A percentile compares a stretch with the other conserved stretches of the same genome.
Conservation (phyloP, 768 basidiomycete species). For the Boletus pseudo-olivaceus region DNA sequence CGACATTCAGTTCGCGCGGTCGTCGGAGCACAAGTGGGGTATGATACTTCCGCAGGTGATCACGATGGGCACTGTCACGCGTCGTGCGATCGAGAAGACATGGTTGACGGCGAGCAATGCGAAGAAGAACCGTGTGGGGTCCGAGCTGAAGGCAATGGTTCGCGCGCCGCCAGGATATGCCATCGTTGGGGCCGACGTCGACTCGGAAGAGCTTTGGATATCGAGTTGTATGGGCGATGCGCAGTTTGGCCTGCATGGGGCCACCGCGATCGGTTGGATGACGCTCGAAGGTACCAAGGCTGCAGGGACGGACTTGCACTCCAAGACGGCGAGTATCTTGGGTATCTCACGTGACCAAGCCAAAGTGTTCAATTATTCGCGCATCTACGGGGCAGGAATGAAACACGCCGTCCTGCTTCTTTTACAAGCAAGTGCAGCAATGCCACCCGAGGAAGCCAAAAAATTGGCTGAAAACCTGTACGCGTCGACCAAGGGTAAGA, state of each 20-base stretch:
- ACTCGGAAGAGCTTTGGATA: slow-evolving; percentile 99
- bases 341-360: slow-evolving; percentile 93
- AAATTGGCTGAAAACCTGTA: slow-evolving; percentile 83
- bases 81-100: slow-evolving; percentile 94
- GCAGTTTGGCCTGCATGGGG: slow-evolving; percentile 95
- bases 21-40: slow-evolving; percentile 59
- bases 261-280: slow-evolving; percentile 99
- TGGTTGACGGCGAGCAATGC: slow-evolving; percentile 99
- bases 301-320: slow-evolving; percentile 93
- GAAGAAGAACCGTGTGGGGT: slow-evolving; percentile 96
- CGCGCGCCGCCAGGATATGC: slow-evolving; percentile 90
- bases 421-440: slow-evolving; percentile 75
- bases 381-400: slow-evolving; percentile 98
- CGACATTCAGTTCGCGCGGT: slow-evolving; percentile 49
- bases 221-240: slow-evolving; percentile 98
- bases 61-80: slow-evolving; percentile 98
- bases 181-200: slow-evolving; percentile 97
- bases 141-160: slow-evolving; percentile 97
- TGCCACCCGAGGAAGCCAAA: slow-evolving; percentile 76
- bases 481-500: slow-evolving; percentile 88
- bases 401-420: slow-evolving; percentile 87
- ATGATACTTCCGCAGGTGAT: slow-evolving; percentile 95
- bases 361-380: slow-evolving; percentile 98
- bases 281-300: slow-evolving; percentile 96
- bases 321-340: slow-evolving; percentile 90